Percentiles rank a stretch among this genome's conserved stretches.
Evolutionary conservation across 495 filamentous ascomycete genomes (phyloP).

Genomic region (Lepraria neglecta): DNA sequence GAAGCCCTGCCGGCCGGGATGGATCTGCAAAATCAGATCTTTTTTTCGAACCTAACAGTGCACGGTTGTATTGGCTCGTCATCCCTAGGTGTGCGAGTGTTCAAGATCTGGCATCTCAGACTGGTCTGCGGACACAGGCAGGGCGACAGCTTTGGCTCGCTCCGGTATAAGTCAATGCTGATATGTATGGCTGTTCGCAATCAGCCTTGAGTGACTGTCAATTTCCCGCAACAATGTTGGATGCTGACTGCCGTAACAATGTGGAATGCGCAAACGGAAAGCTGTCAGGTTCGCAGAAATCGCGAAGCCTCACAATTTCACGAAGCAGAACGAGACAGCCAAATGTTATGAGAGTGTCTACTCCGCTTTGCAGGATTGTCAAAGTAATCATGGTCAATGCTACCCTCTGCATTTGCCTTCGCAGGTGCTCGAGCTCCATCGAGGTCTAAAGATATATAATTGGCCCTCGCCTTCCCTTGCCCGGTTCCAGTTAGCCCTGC

Average conservation of each 20-base stretch:
- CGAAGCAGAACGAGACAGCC: slow-evolving; percentile 2
- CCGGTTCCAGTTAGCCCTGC: neutral
- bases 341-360: neutral
- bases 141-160: too few species aligned
- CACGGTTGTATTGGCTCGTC: slow-evolving; percentile 27
- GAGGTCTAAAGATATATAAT: neutral
- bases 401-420: neutral
- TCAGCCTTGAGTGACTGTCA: neutral
- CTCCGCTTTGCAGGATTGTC: neutral
- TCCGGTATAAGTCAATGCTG: neutral
- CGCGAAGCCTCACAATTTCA: neutral
- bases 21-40: neutral
- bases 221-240: neutral
- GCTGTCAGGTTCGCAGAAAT: neutral
- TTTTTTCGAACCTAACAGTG: slow-evolving; percentile 12
- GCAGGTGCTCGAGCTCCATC: neutral
- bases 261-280: neutral
- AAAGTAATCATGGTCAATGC: slow-evolving; percentile 2
- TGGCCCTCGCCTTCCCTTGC: neutral
- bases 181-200: neutral
- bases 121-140: neutral
- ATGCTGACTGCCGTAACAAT: neutral
- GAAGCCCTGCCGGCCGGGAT: neutral
- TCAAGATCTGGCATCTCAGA: neutral
- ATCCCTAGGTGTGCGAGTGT: slow-evolving; percentile 15